Evolutionary conservation across 225 moss, liverwort and hornwort species (phyloP), one percentile per base, ranked within the genome.

Genomic region (Takakia lepidozioides): DNA sequence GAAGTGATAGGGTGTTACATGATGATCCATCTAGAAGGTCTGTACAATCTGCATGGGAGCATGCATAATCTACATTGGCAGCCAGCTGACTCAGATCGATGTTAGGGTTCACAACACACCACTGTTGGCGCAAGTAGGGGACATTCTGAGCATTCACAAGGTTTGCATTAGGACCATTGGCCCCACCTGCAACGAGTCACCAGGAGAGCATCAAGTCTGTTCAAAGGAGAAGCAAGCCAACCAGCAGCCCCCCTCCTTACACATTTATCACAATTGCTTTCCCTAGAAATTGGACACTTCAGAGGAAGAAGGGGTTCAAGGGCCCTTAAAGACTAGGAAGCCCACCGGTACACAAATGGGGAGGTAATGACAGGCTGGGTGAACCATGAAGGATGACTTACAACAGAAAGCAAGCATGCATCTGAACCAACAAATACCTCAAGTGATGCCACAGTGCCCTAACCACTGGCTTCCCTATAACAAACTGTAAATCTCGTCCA

Each of bases 41-140:
- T 0, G 89, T 87, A 40, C 93, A 95, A 45, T 95, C 93, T 0
- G 86, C 79, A 10, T 62, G 74, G 10, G 45, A 29, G 32, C 93
- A 95, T 0, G 93, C 93, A 4, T 89, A 95, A 0, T 79, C 76
- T 0, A 84, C 63, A 34, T 72, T 87, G 15, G 57, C 29, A 0
- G 61, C 54, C 25, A 95, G 48, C 0, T 34, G 3, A 3, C 60
- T 30, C 30, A 63, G 17, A 40, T 84, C 53, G 1, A 41, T 65
- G 0, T 2, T 49, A 2, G 86, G 69, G 45, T 86, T 80, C 49
- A 89, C 17, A 2, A 95, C 24, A 35, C 93, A 95, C 86, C 89
- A 95, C 47, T 75, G 71, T 4, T 20, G 49, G 0, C 71, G 75
- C 7, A 52, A 71, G 35, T 75, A 72, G 0, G 58, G 55, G 0